These are phyloP conservation scores for Petrea volubilis DNA, from an alignment of 257 asterid genomes.

Conservation along the genomic window DNA sequence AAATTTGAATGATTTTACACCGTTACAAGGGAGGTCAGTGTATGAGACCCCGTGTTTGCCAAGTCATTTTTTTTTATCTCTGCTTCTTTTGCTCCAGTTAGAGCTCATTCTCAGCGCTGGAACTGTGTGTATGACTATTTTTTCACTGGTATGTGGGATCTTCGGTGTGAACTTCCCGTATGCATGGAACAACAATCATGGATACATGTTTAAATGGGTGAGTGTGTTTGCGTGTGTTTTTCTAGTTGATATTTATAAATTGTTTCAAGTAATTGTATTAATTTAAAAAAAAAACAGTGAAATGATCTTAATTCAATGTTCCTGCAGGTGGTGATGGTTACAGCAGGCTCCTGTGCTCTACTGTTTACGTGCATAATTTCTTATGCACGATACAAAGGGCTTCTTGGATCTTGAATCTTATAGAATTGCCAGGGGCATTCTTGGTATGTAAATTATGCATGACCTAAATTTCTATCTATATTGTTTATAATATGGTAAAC, in stretches of 20 bases:
- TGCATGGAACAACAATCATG: slow-evolving; percentile 59
- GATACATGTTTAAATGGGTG: slow-evolving; percentile 93
- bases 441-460: no score
- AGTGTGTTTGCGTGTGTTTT: slow-evolving; percentile 1
- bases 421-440: no score
- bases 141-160: slow-evolving; percentile 67
- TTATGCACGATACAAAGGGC: slow-evolving; percentile 79
- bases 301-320: no score
- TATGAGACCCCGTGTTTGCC: background rate
- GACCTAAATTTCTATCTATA: no score
- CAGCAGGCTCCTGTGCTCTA: slow-evolving; percentile 34
- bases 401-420: slow-evolving; percentile 79
- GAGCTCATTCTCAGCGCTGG: slow-evolving; percentile 95
- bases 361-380: slow-evolving; percentile 50
- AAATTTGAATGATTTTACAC: background rate
- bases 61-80: background rate
- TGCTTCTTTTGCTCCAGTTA: slow-evolving; percentile 47
- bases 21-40: no score
- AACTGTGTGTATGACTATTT: slow-evolving; percentile 58
- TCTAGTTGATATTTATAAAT: no score
- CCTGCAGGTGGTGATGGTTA: slow-evolving; percentile 49
- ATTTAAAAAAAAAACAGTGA: no score
- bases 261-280: no score
- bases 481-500: no score
- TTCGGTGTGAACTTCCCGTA: slow-evolving; percentile 95